A percentile compares a stretch with the other conserved stretches of the same genome.
Conservation (phyloP, 1,139 yeast species). For the Pichia sp. region DNA sequence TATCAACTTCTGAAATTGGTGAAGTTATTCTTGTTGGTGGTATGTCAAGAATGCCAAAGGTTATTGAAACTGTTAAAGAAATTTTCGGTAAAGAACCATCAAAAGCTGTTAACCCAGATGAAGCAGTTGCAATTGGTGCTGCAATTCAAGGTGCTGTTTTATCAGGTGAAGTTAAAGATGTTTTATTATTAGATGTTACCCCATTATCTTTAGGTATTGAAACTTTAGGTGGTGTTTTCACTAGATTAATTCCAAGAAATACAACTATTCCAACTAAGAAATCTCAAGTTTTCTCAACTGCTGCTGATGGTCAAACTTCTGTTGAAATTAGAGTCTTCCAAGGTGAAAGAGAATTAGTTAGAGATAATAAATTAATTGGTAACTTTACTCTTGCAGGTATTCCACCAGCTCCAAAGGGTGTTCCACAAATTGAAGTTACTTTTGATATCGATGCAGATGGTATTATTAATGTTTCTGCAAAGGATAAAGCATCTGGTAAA, state of each 20-base stretch:
- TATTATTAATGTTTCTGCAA: slow-evolving; percentile 96
- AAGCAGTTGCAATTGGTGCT: slow-evolving; percentile 99
- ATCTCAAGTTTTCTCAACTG: slow-evolving; percentile 96
- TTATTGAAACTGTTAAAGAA: slow-evolving; percentile 88
- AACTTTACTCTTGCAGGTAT: slow-evolving; percentile 94
- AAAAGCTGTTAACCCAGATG: slow-evolving; percentile 99
- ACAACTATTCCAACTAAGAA: slow-evolving; percentile 97
- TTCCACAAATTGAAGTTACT: slow-evolving; percentile 97
- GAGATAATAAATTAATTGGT: slow-evolving; percentile 98
- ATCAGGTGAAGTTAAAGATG: slow-evolving; percentile 97
- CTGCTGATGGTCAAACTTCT: slow-evolving; percentile 98
- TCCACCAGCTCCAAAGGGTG: slow-evolving; percentile 99
- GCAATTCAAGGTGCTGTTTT: slow-evolving; percentile 99
- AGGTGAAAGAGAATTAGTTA: slow-evolving; percentile 98
- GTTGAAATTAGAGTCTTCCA: slow-evolving; percentile 99
- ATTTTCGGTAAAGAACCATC: slow-evolving; percentile 95
- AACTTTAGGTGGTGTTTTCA: slow-evolving; percentile 98
- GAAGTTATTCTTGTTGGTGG: slow-evolving; percentile 99
- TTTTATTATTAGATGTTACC: slow-evolving; percentile 89
- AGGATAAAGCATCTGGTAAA: slow-evolving; percentile 97
- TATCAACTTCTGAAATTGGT: slow-evolving; percentile 77
- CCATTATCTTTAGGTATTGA: slow-evolving; percentile 98
- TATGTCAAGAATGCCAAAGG: slow-evolving; percentile 99
- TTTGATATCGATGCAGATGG: slow-evolving; percentile 99
- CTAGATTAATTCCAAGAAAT: slow-evolving; percentile 95